Base-by-base conservation (phyloP, 306 rosid genomes). In the Chamaecrista fasciculata region DNA sequence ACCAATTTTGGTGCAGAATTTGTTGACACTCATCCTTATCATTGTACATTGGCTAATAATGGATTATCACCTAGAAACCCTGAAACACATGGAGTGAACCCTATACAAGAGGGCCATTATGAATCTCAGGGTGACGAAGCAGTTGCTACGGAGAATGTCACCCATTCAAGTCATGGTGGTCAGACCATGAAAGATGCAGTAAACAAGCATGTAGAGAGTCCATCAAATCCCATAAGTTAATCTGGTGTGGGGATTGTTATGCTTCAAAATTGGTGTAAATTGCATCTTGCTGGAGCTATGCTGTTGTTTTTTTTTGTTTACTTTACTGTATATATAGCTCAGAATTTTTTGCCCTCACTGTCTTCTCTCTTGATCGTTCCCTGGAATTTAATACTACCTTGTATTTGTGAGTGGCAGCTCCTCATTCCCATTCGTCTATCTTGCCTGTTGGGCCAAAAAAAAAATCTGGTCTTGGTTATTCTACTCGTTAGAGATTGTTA, bases 201-300 rank as follows among this genome's bases (percentile, higher is more conserved):
- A 76, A 85, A 83, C 81, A 89, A 89, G 77, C 87, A 74, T 62
- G 83, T 84, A 64, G 98, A 87, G 71, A 92, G 96, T 66, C 96
- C 95, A 34, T 92, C 98, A 70, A 89, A 82, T 66, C 87, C 79
- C 46, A 73, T 75, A 73, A 48, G 69, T 34, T 67, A 73, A 56
- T 59, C 5, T 53, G 70, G 60, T 78, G 56, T 46, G 60, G 72
- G 74, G 74, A 6, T 43, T 65, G 52, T 43, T 61, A 57, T 67
- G 40, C 62, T 44, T 29, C 75, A 33, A 47, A 63, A 46, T 67
- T 66, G 78, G 74, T 62, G 29, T 28, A 55, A 67, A 29, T 51
- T 57, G 44, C 62, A 46, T 55, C 76, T 43, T 70, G 72, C 21
- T 66, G 59, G 62, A 40, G 36, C 79, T 74, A 63, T 69, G 77